Evolutionary conservation across 169 alveolate genomes (phyloP), one percentile per base, ranked within the genome.

Genomic region (Cryptosporidium canis): DNA sequence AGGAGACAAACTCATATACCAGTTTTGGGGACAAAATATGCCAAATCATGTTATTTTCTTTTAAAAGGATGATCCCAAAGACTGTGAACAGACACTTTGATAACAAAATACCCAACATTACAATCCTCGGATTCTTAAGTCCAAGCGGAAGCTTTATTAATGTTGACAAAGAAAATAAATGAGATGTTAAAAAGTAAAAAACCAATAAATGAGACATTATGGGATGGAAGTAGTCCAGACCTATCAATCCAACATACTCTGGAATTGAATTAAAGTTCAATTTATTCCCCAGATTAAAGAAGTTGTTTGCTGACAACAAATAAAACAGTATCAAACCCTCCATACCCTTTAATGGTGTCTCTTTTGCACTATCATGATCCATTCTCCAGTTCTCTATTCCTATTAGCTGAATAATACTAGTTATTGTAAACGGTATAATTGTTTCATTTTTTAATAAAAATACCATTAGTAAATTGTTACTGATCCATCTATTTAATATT

Each of bases 221-320:
- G n/a, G 61, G 45, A 77, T 55, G 43, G 6, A 39, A 77, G 12
- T 41, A 0, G 6, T 77, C 18, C 16, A 63, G 27, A 58, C 87
- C 87, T 6, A 77, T 37, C 18, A 77, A 61, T 56, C 87, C 87
- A 51, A 77, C 87, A 27, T 58, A 58, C 58, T 27, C 70, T 14
- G 87, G 87, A 14, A 77, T 39, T 44, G 70, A 41, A 35, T 77
- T 64, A 12, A 77, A 27, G 1, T 45, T 63, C 37, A 61, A 44
- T 41, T 37, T 56, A 58, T 56, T 58, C 21, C 87, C 87, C 14
- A 77, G 27, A 77, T 77, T 77, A 77, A 24, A 77, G 16, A 77
- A 63, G 24, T 61, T 58, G 8, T 77, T 55, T 21, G 43, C 5
- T 3, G 87, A 77, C 18, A 29, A 2, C 31, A 77, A 61, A 45